Evolutionary conservation across 2,329 filamentous ascomycete genomes (phyloP), one percentile per base, ranked within the genome.

Genomic region (Rugonectria rugulosa): DNA sequence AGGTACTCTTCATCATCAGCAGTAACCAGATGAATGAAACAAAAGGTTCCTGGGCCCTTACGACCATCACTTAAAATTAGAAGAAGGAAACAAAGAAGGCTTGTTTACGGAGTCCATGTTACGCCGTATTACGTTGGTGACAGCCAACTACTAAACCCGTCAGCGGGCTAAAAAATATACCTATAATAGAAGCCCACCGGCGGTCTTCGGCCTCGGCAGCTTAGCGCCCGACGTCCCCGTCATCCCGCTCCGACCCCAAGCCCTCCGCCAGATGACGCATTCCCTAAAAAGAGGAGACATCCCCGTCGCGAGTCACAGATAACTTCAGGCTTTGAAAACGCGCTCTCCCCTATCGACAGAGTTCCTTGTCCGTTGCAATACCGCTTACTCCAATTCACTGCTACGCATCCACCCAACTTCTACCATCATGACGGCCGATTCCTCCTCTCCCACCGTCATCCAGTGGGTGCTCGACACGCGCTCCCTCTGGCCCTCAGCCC

Each of bases 391-490:
- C 24, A 27, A 27, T 14, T 32, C n/a, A 14, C n/a, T 14, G 12
- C n/a, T 14, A 9, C n/a, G 6, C 4, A 32, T 32, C n/a, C 4
- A 5, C 11, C 10, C n/a, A 5, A 9, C 6, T 6, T 32, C 29
- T 32, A 32, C n/a, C n/a, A 9, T 32, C 29, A 27, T 32, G 5
- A 11, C 29, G n/a, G 29, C 29, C 29, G 12, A n/a, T 32, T 12
- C 7, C 29, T 32, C 29, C 12, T 32, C n/a, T 6, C 29, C 29
- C 29, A 68, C 73, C 41, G 73, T 87, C 45, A 74, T 86, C 56
- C 83, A 86, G 72, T 88, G 85, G 82, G 73, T 86, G 51, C 72
- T 88, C 31, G 85, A 88, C 71, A 88, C 86, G 4, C 77, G 85
- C 31, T 61, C 70, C 3, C 74, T 87, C 46, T 88, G 83, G 81